phyloP scores from a whole-genome alignment of 176 grass and related monocot species.

The Cenchrus purpureus region DNA sequence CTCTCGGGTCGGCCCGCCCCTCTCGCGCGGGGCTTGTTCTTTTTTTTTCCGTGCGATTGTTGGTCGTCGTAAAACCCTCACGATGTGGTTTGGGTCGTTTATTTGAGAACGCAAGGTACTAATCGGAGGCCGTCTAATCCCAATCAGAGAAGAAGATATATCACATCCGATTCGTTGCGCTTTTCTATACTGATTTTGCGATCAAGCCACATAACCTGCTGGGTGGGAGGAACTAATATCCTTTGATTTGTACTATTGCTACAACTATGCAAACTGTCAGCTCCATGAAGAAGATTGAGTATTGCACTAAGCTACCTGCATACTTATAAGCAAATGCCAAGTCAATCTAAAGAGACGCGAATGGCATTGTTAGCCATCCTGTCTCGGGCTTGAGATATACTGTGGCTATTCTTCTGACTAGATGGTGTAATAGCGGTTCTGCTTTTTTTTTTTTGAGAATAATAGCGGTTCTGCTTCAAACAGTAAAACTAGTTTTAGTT shows the following conservation, averaged over 20 bases:
- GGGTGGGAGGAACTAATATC: not conserved
- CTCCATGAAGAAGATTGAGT: not conserved
- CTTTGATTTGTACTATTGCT: not conserved
- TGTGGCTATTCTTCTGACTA: not conserved
- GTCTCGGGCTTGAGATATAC: not conserved
- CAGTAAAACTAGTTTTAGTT: not conserved
- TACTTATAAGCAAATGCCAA: not conserved
- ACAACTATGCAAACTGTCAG: not conserved
- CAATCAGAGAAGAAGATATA: slow-evolving; percentile 3
- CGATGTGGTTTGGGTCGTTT: not conserved
- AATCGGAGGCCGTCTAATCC: not conserved
- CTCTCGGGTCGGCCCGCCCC: no score
- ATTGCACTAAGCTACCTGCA: not conserved
- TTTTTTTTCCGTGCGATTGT: not conserved
- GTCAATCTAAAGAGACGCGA: not conserved
- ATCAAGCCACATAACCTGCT: not conserved
- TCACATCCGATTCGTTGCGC: no score
- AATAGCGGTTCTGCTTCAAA: not conserved
- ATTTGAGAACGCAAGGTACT: not conserved
- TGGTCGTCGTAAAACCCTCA: slow-evolving; percentile 1
- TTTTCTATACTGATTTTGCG: not conserved
- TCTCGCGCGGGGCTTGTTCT: not conserved
- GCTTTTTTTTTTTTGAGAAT: not conserved
- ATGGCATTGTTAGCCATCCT: not conserved
- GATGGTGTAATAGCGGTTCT: not conserved